These are phyloP conservation scores for Lichtheimia ramosa DNA, from an alignment of 371 early-diverging fungal species.

Conservation along the genomic window DNA sequence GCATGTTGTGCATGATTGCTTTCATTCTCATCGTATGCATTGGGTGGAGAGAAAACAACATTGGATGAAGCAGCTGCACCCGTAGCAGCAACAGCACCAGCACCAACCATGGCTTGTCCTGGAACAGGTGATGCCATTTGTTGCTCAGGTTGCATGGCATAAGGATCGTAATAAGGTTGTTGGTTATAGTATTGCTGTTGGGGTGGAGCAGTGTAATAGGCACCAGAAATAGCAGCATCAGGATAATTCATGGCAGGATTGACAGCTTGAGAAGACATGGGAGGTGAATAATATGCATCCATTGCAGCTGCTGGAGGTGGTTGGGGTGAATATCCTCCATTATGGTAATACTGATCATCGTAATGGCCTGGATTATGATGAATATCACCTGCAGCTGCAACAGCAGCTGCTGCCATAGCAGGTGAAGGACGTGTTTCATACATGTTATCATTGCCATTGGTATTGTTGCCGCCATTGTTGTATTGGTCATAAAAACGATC, in stretches of 20 bases:
- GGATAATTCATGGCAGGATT: conserved; percentile 25
- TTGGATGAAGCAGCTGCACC: conserved; percentile 1
- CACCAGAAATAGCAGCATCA: conserved; percentile 26
- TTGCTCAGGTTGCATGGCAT: conserved; percentile 5
- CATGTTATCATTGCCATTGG: conserved; percentile 4
- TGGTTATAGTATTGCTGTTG: conserved; percentile 18
- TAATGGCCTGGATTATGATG: conserved; percentile 6
- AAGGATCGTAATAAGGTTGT: conserved; percentile 18
- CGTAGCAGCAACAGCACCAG: not conserved
- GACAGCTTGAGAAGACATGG: conserved; percentile 13
- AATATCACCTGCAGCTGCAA: conserved; percentile 19
- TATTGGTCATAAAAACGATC: conserved; percentile 20
- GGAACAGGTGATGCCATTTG: conserved; percentile 7
- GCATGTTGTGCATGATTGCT: not conserved
- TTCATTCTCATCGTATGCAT: conserved; percentile 25
- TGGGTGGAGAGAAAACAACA: conserved; percentile 19
- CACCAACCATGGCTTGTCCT: not conserved
- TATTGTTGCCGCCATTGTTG: conserved; percentile 1
- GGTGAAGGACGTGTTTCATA: conserved; percentile 27
- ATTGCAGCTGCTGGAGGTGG: conserved; percentile 14
- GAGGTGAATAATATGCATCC: conserved; percentile 17
- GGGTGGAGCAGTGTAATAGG: conserved; percentile 18
- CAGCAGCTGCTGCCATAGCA: conserved; percentile 31
- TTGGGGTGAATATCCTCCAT: conserved; percentile 18
- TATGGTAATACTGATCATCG: conserved; percentile 1